These are phyloP conservation scores for Cucurbita maxima DNA, from an alignment of 306 rosid genomes.

Conservation along the genomic window DNA sequence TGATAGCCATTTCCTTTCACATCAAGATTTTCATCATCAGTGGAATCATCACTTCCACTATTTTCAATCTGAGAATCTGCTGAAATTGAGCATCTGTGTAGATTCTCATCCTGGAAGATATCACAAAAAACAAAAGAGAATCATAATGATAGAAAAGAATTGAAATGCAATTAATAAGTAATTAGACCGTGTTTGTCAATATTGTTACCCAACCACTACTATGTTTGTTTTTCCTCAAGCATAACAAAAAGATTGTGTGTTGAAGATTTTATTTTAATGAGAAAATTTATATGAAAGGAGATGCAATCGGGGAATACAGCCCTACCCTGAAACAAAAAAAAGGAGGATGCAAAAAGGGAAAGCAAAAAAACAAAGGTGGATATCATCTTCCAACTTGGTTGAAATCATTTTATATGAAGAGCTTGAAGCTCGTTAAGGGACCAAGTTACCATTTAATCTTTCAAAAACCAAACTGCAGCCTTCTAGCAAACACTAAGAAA, in stretches of 20 bases:
- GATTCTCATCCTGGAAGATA: conserved; percentile 72
- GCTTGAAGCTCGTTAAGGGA: not conserved
- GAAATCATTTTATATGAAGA: not conserved
- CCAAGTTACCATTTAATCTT: not conserved
- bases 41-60: conserved; percentile 79
- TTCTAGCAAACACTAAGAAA: conserved; percentile 8
- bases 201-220: not conserved
- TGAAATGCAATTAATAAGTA: not conserved
- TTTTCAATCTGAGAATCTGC: conserved; percentile 89
- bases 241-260: not conserved
- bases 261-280: not conserved
- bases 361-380: not conserved
- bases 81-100: conserved; percentile 84
- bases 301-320: not conserved
- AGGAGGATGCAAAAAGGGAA: not conserved
- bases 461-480: not conserved
- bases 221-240: not conserved
- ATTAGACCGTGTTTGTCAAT: not conserved
- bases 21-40: conserved; percentile 68
- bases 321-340: not conserved
- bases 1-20: conserved; percentile 85
- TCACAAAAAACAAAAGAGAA: not conserved
- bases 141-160: not conserved
- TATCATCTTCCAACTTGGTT: not conserved
- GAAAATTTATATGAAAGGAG: not conserved